Evolutionary conservation across 2,329 filamentous ascomycete genomes (phyloP).

Genomic region (Trichophyton benhamiae): DNA sequence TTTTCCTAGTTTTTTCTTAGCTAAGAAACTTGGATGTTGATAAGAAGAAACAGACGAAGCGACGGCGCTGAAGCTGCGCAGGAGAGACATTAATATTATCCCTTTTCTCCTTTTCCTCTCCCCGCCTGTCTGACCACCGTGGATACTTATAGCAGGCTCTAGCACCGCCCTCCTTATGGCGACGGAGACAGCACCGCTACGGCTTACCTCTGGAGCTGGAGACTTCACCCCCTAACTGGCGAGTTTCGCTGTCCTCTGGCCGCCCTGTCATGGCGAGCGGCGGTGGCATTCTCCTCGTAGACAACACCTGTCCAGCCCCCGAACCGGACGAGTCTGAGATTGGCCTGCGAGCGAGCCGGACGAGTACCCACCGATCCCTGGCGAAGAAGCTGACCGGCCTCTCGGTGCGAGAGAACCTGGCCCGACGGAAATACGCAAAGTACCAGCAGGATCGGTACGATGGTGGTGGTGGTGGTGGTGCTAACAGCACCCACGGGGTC

Average conservation of each 20-base stretch:
- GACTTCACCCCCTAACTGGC: neutral
- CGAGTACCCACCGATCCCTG: slow-evolving; percentile 14
- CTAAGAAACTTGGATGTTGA: neutral
- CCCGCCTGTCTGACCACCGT: neutral
- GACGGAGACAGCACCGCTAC: neutral
- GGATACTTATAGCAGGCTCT: neutral
- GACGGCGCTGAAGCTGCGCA: neutral
- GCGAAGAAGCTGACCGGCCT: slow-evolving; percentile 22
- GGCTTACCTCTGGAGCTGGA: neutral
- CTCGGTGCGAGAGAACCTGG: slow-evolving; percentile 30
- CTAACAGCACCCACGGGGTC: neutral
- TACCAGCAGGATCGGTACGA: slow-evolving; percentile 44
- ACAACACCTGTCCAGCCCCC: slow-evolving; percentile 25
- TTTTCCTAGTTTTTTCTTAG: neutral
- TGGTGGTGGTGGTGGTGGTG: slow-evolving; percentile 24
- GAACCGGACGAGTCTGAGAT: slow-evolving; percentile 16
- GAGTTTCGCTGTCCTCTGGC: neutral
- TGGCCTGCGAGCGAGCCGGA: slow-evolving; percentile 14
- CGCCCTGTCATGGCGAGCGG: slow-evolving; percentile 18
- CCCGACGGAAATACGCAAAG: slow-evolving; percentile 37
- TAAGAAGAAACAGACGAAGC: neutral
- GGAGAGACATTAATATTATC: neutral
- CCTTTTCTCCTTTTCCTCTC: neutral
- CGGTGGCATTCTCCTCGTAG: slow-evolving; percentile 26
- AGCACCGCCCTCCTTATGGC: neutral